Evolutionary conservation across 257 asterid species (phyloP).

Genomic region (Fraxinus quadrangulata): DNA sequence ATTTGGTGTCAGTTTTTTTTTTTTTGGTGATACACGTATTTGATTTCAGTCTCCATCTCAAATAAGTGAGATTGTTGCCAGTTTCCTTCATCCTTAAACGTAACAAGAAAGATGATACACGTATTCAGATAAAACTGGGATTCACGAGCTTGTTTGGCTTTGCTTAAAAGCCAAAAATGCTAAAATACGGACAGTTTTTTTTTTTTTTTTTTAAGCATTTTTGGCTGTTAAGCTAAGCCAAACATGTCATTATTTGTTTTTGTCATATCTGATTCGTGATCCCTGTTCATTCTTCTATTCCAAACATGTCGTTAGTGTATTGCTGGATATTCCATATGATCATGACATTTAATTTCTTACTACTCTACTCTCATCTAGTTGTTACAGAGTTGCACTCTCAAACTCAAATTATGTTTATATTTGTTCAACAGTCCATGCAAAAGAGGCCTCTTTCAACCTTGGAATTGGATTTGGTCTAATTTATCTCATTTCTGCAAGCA

Average conservation of each 20-base stretch:
- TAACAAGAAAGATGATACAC: not conserved
- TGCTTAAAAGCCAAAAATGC: too few relatives aligned
- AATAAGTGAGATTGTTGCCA: not conserved
- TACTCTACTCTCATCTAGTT: not conserved
- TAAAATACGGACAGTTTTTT: too few relatives aligned
- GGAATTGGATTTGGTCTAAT: constrained; percentile 71
- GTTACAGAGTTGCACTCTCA: not conserved
- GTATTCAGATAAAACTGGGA: too few relatives aligned
- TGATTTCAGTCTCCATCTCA: not conserved
- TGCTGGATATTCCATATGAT: not conserved
- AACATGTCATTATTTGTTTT: too few relatives aligned
- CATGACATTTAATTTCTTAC: not conserved
- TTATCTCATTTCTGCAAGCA: constrained; percentile 46
- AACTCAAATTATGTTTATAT: constrained; percentile 4
- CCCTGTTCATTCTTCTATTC: not conserved
- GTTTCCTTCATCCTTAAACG: not conserved
- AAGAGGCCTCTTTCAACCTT: constrained; percentile 48
- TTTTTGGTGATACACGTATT: not conserved
- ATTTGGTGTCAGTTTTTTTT: not conserved
- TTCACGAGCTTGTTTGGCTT: too few relatives aligned
- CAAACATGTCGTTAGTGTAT: not conserved
- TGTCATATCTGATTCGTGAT: too few relatives aligned
- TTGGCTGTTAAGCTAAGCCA: too few relatives aligned
- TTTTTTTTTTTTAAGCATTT: too few relatives aligned
- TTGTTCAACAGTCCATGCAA: constrained; percentile 31